Evolutionary conservation across 1,139 yeast species (phyloP), one percentile per base, ranked within the genome.

Genomic region (Maudiozyma humilis): DNA sequence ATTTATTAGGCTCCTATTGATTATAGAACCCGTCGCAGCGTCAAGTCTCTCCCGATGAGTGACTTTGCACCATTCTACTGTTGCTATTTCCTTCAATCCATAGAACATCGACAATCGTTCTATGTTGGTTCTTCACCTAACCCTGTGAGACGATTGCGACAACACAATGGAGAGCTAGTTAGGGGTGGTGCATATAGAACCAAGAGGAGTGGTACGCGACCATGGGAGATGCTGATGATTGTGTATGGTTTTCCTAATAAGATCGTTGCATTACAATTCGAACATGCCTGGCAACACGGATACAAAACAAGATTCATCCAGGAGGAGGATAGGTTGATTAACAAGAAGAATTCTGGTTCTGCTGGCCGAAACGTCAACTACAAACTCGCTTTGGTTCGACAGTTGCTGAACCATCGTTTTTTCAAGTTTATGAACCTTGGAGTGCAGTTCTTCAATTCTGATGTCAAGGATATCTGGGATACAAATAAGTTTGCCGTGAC

Each of bases 111-210:
- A 12, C 66, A 68, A 36, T 73, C 82, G 5, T 78, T 78, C 52
- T 84, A 84, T 54, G 72, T 84, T 4, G 94, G 94, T 1, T 82
- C 91, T 1, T 82, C 91, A 0, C 89, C 91, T 0, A 73, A 82
- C 55, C 91, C 93, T 0, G 57, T 66, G 1, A 62, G 89, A 46
- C 59, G 95, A 40, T 65, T 85, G 4, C 63, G 86, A 33, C 95
- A 85, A 52, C 95, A 85, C 57, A 85, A 85, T 64, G 94, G 95
- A 1, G 76, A 72, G 4, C 57, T 81, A 16, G 66, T 65, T n/a
- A 49, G 47, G 7, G 85, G 85, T 1, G 89, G 89, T 1, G 95
- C 95, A 0, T 77, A 66, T 54, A 64, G 76, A 37, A 85, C 95
- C 0, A 76, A 70, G 48, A 63, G 68, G 37, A 59, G 60, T 19